Base-by-base conservation (phyloP, 352 stramenopile species). In the Blastocystis sp. region DNA sequence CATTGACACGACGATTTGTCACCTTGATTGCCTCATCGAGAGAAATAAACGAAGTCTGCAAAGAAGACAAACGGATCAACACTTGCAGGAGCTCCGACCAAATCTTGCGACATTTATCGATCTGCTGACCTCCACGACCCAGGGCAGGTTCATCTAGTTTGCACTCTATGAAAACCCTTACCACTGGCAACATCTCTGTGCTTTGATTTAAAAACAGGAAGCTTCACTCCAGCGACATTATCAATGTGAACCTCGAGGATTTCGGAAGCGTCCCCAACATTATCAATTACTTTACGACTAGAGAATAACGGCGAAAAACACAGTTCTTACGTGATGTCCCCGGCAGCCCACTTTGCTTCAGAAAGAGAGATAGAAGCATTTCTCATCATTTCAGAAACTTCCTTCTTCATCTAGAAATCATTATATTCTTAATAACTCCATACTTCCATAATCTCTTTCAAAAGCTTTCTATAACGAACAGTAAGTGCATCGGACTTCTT, bases 401-500 rank as follows among this genome's bases (percentile, higher is more conserved):
- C 56, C 24, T 62, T 91, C 91, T 97, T 97, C 34, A 93, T 95
- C 90, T 85, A 85, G 16, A n/a, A 20, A 24, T 43, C 39, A 24
- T 3, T 39, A 13, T 9, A 8, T 4, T 24, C 9, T 26, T 30
- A 68, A 68, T 20, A 34, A 13, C 73, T 20, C 39, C n/a, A 41
- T 43, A 85, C 73, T 55, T 95, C 93, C 64, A 94, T 93, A 91
- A 97, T 97, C n/a, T 91, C 88, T 90, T 96, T 96, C 59, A 96
- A 90, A 92, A 96, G 95, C 69, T 93, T 91, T 89, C 95, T 93
- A 91, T 96, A 96, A n/a, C 95, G 92, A 90, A 97, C 96, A 93
- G 98, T 99, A 30, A 99, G 93, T 9, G 97, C 97, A 91, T 99
- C 97, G 1, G 97, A 96, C 92, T 99, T 99, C 93, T 99, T 99